These are phyloP conservation scores for Aspergillus persii DNA, from an alignment of 2,329 filamentous ascomycete genomes.

Conservation along the genomic window DNA sequence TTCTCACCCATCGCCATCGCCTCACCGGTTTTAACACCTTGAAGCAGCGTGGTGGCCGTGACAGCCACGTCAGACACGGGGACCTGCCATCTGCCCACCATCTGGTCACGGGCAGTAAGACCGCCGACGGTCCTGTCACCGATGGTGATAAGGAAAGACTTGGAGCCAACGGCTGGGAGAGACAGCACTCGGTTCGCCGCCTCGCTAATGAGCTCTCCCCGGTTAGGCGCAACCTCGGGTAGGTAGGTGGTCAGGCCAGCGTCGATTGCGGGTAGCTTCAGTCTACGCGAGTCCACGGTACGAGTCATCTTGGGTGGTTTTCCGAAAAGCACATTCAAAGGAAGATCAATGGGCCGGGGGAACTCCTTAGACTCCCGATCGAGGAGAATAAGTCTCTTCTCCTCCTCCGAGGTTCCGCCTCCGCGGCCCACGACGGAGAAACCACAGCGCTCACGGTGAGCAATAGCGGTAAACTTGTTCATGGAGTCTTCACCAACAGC, in stretches of 20 bases:
- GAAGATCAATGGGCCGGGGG: slow-evolving; percentile 80
- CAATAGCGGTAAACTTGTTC: slow-evolving; percentile 68
- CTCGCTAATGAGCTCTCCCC: slow-evolving; percentile 55
- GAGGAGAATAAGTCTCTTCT: slow-evolving; percentile 72
- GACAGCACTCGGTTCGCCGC: slow-evolving; percentile 79
- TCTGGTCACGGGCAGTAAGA: slow-evolving; percentile 83
- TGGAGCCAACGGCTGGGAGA: slow-evolving; percentile 89
- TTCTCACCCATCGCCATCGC: slow-evolving; percentile 98
- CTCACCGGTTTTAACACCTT: slow-evolving; percentile 75
- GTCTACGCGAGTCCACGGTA: slow-evolving; percentile 67
- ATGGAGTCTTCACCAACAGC: slow-evolving; percentile 78
- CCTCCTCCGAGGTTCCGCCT: slow-evolving; percentile 61
- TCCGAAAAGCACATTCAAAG: slow-evolving; percentile 84
- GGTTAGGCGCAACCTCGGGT: slow-evolving; percentile 51
- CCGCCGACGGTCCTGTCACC: slow-evolving; percentile 90
- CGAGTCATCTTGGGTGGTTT: slow-evolving; percentile 80
- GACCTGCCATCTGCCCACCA: slow-evolving; percentile 94
- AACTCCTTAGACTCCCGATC: slow-evolving; percentile 75
- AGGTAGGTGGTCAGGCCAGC: slow-evolving; percentile 67
- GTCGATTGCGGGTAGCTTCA: slow-evolving; percentile 70
- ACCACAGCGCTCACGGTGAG: slow-evolving; percentile 79
- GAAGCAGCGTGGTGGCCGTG: slow-evolving; percentile 75
- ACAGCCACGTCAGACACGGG: slow-evolving; percentile 94
- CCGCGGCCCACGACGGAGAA: slow-evolving; percentile 89
- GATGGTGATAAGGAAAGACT: slow-evolving; percentile 96